Conservation (phyloP, 345 rosid species). For the Triadica sebifera region DNA sequence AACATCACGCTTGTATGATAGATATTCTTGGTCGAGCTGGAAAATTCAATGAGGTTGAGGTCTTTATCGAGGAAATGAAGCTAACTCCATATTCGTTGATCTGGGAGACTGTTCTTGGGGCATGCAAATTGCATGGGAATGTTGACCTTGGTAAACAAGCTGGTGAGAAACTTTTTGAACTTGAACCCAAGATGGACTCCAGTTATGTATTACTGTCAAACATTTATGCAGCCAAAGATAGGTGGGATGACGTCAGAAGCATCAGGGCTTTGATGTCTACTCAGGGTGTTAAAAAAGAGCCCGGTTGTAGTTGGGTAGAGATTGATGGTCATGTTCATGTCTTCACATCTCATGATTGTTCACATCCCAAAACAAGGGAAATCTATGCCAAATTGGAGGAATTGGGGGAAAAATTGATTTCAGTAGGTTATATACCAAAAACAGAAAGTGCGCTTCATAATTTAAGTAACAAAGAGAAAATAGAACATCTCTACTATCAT, state of each 20-base stretch:
- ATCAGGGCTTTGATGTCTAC: conserved; percentile 32
- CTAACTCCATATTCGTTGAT: conserved; percentile 28
- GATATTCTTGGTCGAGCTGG: conserved; percentile 39
- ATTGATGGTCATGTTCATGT: conserved; percentile 29
- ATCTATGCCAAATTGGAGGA: conserved; percentile 24
- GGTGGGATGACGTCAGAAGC: conserved; percentile 28
- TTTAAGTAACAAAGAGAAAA: conserved; percentile 13
- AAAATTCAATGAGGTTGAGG: conserved; percentile 32
- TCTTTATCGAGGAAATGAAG: conserved; percentile 32
- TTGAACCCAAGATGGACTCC: conserved; percentile 33
- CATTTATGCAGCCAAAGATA: conserved; percentile 34
- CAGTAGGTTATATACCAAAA: conserved; percentile 16
- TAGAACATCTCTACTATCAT: conserved; percentile 19
- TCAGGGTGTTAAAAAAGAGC: conserved; percentile 30
- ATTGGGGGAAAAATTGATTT: conserved; percentile 17
- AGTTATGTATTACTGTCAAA: conserved; percentile 35
- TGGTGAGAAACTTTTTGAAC: conserved; percentile 38
- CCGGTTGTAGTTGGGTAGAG: conserved; percentile 43
- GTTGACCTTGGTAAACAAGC: conserved; percentile 33
- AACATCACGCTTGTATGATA: conserved; percentile 41
- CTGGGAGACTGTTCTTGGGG: conserved; percentile 40
- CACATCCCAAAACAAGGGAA: conserved; percentile 28
- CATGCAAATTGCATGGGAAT: conserved; percentile 39
- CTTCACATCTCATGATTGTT: conserved; percentile 35
- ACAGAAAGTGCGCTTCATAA: conserved; percentile 22